These are phyloP conservation scores for Coleophoma crateriformis DNA, from an alignment of 2,329 filamentous ascomycete species.

Conservation along the genomic window DNA sequence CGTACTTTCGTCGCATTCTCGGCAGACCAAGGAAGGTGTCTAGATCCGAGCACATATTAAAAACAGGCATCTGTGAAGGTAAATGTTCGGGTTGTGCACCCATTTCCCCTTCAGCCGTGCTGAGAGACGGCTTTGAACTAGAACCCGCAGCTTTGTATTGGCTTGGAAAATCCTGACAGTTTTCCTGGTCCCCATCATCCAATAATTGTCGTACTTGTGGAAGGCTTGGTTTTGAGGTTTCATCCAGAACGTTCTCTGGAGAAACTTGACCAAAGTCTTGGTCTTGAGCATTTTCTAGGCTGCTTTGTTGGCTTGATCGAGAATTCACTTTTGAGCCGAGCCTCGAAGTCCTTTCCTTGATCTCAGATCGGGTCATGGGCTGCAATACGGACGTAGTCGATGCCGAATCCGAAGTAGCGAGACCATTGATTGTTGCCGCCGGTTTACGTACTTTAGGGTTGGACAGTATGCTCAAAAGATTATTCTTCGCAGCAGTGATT, in stretches of 20 bases:
- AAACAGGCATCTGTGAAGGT: not conserved
- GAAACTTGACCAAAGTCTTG: too few species aligned
- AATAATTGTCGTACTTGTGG: constrained; percentile 4
- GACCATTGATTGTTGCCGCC: too few species aligned
- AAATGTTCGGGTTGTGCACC: too few species aligned
- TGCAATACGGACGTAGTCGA: not conserved
- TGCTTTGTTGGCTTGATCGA: not conserved
- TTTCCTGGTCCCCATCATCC: constrained; percentile 17
- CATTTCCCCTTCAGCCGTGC: not conserved
- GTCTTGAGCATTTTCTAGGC: too few species aligned
- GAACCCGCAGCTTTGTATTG: too few species aligned
- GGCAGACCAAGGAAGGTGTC: constrained; percentile 19
- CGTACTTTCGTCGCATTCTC: constrained; percentile 33
- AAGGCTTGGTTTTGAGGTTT: not conserved
- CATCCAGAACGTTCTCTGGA: too few species aligned
- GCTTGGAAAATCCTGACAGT: constrained; percentile 6
- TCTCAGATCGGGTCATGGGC: not conserved
- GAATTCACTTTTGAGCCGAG: constrained; percentile 6
- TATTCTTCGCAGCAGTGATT: too few species aligned
- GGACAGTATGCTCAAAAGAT: too few species aligned
- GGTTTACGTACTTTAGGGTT: too few species aligned
- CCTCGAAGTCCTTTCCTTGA: constrained; percentile 3
- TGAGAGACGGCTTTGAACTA: not conserved
- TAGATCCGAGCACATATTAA: constrained; percentile 12
- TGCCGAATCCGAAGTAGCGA: not conserved